Base-by-base conservation (phyloP, 2,329 filamentous ascomycete genomes). In the Verticillium zaregamsianum region DNA sequence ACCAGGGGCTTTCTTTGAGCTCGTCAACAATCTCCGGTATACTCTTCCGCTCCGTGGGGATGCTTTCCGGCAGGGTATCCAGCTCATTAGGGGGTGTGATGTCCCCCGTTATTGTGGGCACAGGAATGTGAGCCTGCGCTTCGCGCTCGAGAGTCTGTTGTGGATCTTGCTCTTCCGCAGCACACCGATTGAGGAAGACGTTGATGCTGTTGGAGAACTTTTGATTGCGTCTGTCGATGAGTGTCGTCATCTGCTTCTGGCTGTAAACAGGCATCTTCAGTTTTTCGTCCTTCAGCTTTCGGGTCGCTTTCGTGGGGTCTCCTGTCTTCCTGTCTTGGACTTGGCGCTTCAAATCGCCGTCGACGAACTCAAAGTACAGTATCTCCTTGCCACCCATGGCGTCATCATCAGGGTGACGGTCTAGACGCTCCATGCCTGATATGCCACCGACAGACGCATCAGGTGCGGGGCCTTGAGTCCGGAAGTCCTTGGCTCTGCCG, bases 231-330 rank as follows among this genome's bases (percentile, higher is more conserved):
- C 94, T 95, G 75, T 94, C 92, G 68, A 99, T 97, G 67, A 97
- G 74, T 59, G 82, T 85, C 71, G 90, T 88, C 90, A 98, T 92
- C 76, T 97, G 92, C 74, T 93, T 93, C 75, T 97, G 93, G 65
- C 92, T 92, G 77, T 88, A 97, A 9, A 96, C 91, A 0, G 94
- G 95, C 87, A 97, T 92, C 74, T 91, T 96, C 67, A 98, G 72
- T 63, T 92, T 87, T 69, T 97, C 93, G 23, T 93, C 85, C 62
- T 86, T 83, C 65, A 93, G 79, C 69, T 86, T 91, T 62, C 87
- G 83, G 14, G 82, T 86, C 0, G 90, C 83, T 60, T 88, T 90
- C 0, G 83, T 86, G 0, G 88, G 83, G 72, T 93, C 87, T 1
- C 90, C 91, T 0, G 90, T 92, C 72, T 90, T 91, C 60, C 86